Conservation (phyloP, 345 rosid genomes). For the Camelina sativa region DNA sequence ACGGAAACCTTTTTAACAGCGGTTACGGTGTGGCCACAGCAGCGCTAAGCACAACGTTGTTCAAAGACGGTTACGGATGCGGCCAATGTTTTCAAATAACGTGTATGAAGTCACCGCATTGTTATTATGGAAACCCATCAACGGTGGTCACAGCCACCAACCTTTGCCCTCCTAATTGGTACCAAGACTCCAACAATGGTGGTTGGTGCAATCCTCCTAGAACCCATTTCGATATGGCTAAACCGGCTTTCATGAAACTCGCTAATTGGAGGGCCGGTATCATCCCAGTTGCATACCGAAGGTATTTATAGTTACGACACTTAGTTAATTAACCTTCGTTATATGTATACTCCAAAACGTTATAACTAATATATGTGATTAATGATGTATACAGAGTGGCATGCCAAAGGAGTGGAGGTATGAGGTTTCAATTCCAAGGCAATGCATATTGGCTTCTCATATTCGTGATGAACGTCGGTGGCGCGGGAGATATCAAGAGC, state of each 20-base stretch:
- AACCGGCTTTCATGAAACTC: constrained; percentile 57
- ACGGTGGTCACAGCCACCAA: constrained; percentile 75
- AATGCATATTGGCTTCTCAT: constrained; percentile 70
- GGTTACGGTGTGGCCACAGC: constrained; percentile 79
- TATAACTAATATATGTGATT: constrained; percentile 13
- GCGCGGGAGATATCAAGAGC: constrained; percentile 65
- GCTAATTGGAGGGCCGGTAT: constrained; percentile 65
- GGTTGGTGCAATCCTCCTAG: constrained; percentile 86
- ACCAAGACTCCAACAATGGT: constrained; percentile 54
- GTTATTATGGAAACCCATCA: constrained; percentile 60
- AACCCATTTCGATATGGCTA: constrained; percentile 75
- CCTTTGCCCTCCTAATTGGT: constrained; percentile 73
- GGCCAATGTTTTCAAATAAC: constrained; percentile 80
- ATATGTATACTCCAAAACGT: neutral
- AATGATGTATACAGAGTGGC: constrained; percentile 55
- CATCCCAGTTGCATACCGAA: constrained; percentile 67
- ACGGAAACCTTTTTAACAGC: constrained; percentile 66
- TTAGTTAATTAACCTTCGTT: neutral
- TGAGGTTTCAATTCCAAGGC: constrained; percentile 63
- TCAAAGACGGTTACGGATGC: constrained; percentile 80
- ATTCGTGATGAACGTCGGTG: constrained; percentile 66
- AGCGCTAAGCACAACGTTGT: constrained; percentile 75
- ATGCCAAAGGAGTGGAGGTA: constrained; percentile 78
- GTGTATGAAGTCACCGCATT: constrained; percentile 59
- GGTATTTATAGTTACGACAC: constrained; percentile 40